Conservation (phyloP, 345 rosid species). For the Eucalyptus curtisii region DNA sequence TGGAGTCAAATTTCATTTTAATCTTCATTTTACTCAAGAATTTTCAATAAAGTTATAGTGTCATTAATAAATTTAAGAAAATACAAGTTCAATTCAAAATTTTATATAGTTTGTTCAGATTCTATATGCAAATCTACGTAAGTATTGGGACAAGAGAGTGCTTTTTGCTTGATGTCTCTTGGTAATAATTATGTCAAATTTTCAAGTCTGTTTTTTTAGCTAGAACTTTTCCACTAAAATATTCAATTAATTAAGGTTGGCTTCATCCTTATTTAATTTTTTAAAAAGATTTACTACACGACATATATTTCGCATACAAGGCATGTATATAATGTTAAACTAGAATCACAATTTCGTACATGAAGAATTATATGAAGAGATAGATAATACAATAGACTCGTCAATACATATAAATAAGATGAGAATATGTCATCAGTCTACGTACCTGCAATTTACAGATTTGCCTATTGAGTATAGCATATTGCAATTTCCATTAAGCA, state of each 20-base stretch:
- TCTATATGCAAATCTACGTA: neutral
- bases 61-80: neutral
- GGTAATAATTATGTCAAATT: neutral
- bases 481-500: neutral
- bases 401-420: neutral
- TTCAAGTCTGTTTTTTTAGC: no score
- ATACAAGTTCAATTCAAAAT: neutral
- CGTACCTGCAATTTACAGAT: neutral
- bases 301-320: neutral
- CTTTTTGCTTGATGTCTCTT: neutral
- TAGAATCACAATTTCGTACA: neutral
- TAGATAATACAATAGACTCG: neutral
- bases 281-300: no score
- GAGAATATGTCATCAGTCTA: neutral
- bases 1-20: neutral
- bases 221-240: no score
- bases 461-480: neutral
- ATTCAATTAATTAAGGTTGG: neutral
- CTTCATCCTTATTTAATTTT: neutral
- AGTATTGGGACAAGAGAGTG: neutral
- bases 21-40: neutral
- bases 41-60: neutral
- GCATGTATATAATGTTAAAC: neutral
- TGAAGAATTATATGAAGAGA: neutral
- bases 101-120: no score